Evolutionary conservation across 148 eudicot species (phyloP), one percentile per base, ranked within the genome.

Genomic region (Amaranthus cruentus): DNA sequence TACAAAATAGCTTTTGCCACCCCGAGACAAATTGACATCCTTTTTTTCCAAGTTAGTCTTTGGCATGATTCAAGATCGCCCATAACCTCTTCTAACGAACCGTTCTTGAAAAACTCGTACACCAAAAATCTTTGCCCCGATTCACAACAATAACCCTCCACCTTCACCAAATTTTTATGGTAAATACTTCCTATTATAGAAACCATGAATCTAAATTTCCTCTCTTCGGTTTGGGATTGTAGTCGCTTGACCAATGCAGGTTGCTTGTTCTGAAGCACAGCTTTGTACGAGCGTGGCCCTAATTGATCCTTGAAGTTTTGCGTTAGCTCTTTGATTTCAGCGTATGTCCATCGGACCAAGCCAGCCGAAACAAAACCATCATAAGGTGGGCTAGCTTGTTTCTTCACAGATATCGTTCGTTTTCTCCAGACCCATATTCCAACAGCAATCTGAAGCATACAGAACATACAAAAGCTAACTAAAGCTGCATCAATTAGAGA

Each of bases 141-240:
- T 43, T 88, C 92, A 4, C 81, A 83, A 68, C 92, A 88, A 53
- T 80, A 84, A 66, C 90, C 92, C 81, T 84, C 85, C 21, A 88
- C 81, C 72, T 80, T 82, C 58, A 81, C 76, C 71, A 88, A 79
- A 74, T 84, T 75, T 76, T 82, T 86, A 73, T 88, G 92, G 79
- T 61, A 71, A 54, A 86, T 83, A 81, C 87, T 84, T 68, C 89
- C 87, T 14, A 88, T 54, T 14, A 79, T 56, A 21, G 80, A 64
- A 56, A 80, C 80, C 14, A 56, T 52, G 62, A 72, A 62, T 63
- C 88, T 80, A 72, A 88, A 88, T 70, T 55, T 82, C 75, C 82
- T 85, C 47, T 83, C 88, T 12, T 84, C 85, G 0, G 80, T 74
- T 47, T 74, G 55, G 0, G 73, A 51, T 46, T 66, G 72, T 44